Percentiles rank a stretch among this genome's conserved stretches.
phyloP scores from a whole-genome alignment of 2,329 filamentous ascomycete genomes.

The Pyrenophora tritici-repentis region DNA sequence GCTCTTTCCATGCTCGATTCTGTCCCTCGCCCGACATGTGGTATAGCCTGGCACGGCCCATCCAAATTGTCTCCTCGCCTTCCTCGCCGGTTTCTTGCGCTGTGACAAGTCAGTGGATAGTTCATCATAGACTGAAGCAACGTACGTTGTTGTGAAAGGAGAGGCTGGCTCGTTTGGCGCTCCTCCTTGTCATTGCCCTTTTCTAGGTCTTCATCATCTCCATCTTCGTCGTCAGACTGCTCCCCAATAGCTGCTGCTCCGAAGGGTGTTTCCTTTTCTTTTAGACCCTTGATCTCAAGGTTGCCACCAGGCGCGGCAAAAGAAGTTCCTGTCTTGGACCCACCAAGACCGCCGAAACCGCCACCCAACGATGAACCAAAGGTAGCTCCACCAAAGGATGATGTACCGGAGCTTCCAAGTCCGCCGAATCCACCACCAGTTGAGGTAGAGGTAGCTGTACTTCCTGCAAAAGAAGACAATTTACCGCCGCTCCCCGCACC shows the following conservation, averaged over 20 bases:
- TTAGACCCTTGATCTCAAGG: slow-evolving; percentile 52
- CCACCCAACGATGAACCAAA: slow-evolving; percentile 51
- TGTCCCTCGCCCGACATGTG: slow-evolving; percentile 65
- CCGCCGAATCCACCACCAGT: slow-evolving; percentile 40
- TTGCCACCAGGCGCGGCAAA: slow-evolving; percentile 69
- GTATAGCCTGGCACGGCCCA: slow-evolving; percentile 83
- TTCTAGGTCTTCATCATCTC: slow-evolving; percentile 47
- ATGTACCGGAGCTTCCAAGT: slow-evolving; percentile 39
- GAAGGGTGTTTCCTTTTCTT: slow-evolving; percentile 72
- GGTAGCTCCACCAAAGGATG: slow-evolving; percentile 42
- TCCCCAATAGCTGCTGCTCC: slow-evolving; percentile 70
- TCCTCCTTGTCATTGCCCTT: slow-evolving; percentile 41
- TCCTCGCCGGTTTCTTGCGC: slow-evolving; percentile 86
- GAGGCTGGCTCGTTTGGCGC: slow-evolving; percentile 46
- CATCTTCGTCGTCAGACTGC: slow-evolving; percentile 61
- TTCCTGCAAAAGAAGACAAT: slow-evolving; percentile 35
- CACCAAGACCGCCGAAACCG: slow-evolving; percentile 35
- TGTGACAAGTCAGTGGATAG: slow-evolving; percentile 20
- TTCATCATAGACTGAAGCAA: background rate
- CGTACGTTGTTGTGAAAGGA: slow-evolving; percentile 68
- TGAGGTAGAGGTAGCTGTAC: slow-evolving; percentile 19
- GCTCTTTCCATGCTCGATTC: slow-evolving; percentile 81
- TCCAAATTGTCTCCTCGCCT: slow-evolving; percentile 75
- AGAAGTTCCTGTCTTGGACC: slow-evolving; percentile 57
- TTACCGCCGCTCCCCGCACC: slow-evolving; percentile 35